Evolutionary conservation across 345 rosid species (phyloP), one percentile per base, ranked within the genome.

Genomic region (Draba incana): DNA sequence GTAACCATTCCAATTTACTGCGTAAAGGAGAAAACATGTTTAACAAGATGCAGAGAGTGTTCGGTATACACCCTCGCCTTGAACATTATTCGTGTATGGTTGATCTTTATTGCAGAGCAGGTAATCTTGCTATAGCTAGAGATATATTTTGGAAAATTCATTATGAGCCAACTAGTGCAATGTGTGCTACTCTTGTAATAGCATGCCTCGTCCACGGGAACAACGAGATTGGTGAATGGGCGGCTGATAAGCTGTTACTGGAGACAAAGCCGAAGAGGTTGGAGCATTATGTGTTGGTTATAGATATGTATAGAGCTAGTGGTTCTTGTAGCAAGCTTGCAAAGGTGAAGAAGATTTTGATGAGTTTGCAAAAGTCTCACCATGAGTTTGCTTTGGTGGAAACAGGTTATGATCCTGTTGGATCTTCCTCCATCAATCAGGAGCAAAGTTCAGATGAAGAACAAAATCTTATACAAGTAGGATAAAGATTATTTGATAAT

Each of bases 71-170:
- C 41, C 98, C 88, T 10, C 61, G 64, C 35, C 49, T 87, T 50
- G 88, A 89, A 78, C 98, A 92, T 52, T 88, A 49, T 72, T 78
- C 87, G 38, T 87, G 96, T 84, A 83, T 92, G 88, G 84, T 74
- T 38, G 90, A 92, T 75, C 86, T 88, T 9, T 92, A 72, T 23
- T 87, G 93, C 54, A 87, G 88, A 72, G 92, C 84, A 20, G 98
- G 93, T 70, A 37, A 77, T 58, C 66, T 92, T 57, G 64, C 62
- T 63, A 80, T 73, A 70, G 96, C 96, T 10, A 83, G 63, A 74
- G 78, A 81, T 47, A 74, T 72, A 49, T 74, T 87, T 57, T 15
- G 61, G 4, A 66, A 15, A 38, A 89, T 79, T 81, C 84, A 86
- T 38, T 77, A 53, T 64, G 59, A 60, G 62, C 90, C 98, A 43